Evolutionary conservation across 1,284 basidiomycete species (phyloP).

Genomic region (Vanrija sp.): DNA sequence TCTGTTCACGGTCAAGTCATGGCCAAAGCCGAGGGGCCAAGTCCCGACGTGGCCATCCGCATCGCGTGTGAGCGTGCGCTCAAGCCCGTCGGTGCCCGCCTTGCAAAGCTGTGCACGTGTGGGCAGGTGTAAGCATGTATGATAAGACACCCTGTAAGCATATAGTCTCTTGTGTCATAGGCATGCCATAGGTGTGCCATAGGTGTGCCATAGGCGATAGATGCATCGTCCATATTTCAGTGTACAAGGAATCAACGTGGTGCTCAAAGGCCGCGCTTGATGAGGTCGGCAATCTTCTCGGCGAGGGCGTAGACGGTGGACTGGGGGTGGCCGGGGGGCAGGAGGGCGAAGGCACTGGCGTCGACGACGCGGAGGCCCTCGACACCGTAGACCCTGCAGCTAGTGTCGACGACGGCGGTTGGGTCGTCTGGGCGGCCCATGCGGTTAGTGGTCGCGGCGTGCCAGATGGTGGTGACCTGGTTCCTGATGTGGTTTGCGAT

Average conservation of each 20-base stretch:
- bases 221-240: too few relatives aligned
- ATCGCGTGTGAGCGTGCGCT: constrained; percentile 24
- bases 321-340: constrained; percentile 5
- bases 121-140: too few relatives aligned
- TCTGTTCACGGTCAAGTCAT: constrained; percentile 18
- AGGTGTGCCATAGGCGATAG: too few relatives aligned
- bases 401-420: constrained; percentile 5
- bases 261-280: neutral
- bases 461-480: constrained; percentile 1
- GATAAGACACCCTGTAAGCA: too few relatives aligned
- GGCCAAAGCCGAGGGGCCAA: constrained; percentile 10
- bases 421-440: constrained; percentile 6
- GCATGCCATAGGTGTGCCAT: too few relatives aligned
- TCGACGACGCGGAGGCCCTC: constrained; percentile 4
- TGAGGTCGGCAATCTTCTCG: constrained; percentile 5
- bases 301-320: neutral
- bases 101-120: too few relatives aligned
- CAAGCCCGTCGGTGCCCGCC: constrained; percentile 3
- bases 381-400: constrained; percentile 1
- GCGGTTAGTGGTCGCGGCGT: constrained; percentile 1
- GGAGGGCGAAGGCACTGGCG: constrained; percentile 3
- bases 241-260: too few relatives aligned
- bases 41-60: constrained; percentile 17
- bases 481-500: neutral
- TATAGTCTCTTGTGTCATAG: too few relatives aligned